Percentiles rank a stretch among this genome's conserved stretches.
Conservation (phyloP, 2,329 filamentous ascomycete genomes). For the Ceratocystis papillata region DNA sequence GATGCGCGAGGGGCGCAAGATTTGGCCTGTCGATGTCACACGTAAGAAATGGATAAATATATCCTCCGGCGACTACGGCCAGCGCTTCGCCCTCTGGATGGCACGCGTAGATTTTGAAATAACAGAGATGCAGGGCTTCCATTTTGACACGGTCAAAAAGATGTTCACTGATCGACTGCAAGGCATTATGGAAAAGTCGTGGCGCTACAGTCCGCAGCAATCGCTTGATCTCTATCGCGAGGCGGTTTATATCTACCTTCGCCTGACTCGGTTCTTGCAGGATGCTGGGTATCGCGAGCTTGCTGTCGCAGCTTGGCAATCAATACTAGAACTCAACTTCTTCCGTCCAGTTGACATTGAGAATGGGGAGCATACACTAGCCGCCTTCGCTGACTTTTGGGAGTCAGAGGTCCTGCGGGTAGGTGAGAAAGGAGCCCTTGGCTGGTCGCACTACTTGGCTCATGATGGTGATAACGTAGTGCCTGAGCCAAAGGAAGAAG, state of each 20-base stretch:
- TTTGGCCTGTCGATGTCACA: slow-evolving; percentile 59
- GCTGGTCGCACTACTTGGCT: slow-evolving; percentile 53
- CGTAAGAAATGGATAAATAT: slow-evolving; percentile 50
- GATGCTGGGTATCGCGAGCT: slow-evolving; percentile 71
- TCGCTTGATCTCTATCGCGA: slow-evolving; percentile 27
- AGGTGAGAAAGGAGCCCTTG: slow-evolving; percentile 59
- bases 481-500: slow-evolving; percentile 14
- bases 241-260: slow-evolving; percentile 58
- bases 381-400: slow-evolving; percentile 54
- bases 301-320: slow-evolving; percentile 74
- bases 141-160: slow-evolving; percentile 53
- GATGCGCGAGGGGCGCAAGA: slow-evolving; percentile 60
- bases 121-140: slow-evolving; percentile 54
- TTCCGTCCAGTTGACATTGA: slow-evolving; percentile 39
- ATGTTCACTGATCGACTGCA: slow-evolving; percentile 46
- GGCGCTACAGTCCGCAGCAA: not conserved
- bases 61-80: slow-evolving; percentile 32
- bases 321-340: slow-evolving; percentile 60
- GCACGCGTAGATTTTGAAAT: slow-evolving; percentile 63
- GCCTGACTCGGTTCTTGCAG: slow-evolving; percentile 60
- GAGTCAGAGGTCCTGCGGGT: slow-evolving; percentile 70
- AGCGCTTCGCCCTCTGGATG: slow-evolving; percentile 57
- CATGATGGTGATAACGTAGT: not conserved
- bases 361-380: slow-evolving; percentile 24
- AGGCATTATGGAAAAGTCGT: slow-evolving; percentile 9